Base-by-base conservation (phyloP, 2,329 filamentous ascomycete species). In the Fulvia fulva region DNA sequence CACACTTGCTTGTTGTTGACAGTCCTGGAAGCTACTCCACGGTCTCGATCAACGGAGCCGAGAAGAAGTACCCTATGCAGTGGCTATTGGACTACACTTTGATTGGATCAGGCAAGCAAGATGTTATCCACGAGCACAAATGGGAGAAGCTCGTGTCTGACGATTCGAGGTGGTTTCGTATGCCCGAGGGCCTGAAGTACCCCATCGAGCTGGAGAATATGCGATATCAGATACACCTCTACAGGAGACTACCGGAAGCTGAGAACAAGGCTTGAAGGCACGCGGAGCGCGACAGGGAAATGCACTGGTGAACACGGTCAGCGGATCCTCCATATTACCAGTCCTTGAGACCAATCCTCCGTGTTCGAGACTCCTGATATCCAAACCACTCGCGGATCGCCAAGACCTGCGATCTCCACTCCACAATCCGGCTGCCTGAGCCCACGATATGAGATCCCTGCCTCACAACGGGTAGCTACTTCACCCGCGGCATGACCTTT, bases 1-100 rank as follows among this genome's bases (percentile, higher is more conserved):
- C 90, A 1, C 73, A 93, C 41, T 77, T 97, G 1, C 82, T 97
- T 0, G 89, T 97, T 2, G 87, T 97, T 3, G 93, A 99, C 73
- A 96, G 91, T 66, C 91, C 94, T 0, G 94, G 94, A 0, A 95
- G 88, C 73, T 97, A 97, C 74, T 94, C 92, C 0, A 90, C 91
- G 57, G 82, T 95, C 3, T 83, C 83, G 0, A 73, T 97, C 61
- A 77, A 76, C 25, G 75, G 75, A 0, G 65, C 75, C 2, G 70
- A 81, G 62, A 81, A 82, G 82, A 85, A 83, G 61, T 97, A 97
- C 71, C 93, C 93, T 0, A 97, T 97, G 91, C 87, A 90, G 67
- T 97, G 91, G 87, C 78, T 99, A 16, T 78, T 99, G 1, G 88
- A 97, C 68, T 89, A 94, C 70, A 89, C 90, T 1, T 75, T 99